A percentile compares a stretch with the other conserved stretches of the same genome.
Conservation (phyloP, 768 basidiomycete species). For the Panellus pusillus region DNA sequence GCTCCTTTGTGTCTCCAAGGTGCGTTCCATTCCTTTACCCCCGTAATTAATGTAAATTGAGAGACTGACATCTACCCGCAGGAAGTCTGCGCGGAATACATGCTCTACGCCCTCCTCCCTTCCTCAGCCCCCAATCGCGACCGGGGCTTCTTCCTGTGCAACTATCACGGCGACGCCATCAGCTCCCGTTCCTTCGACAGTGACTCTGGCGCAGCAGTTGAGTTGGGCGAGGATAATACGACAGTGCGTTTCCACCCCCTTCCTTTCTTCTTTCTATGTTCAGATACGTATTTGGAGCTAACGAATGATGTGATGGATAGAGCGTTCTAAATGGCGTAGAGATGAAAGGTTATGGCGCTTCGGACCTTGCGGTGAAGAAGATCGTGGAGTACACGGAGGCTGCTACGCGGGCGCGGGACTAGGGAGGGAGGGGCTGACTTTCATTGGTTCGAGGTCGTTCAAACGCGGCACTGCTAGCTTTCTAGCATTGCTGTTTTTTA, state of each 20-base stretch:
- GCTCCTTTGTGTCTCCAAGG: slow-evolving; percentile 9
- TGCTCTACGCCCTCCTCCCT: slow-evolving; percentile 22
- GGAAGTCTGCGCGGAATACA: slow-evolving; percentile 19
- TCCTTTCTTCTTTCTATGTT: too few species aligned
- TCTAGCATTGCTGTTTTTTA: too few species aligned
- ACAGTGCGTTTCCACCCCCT: slow-evolving; percentile 2
- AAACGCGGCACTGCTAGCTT: too few species aligned
- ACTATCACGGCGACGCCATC: slow-evolving; percentile 1
- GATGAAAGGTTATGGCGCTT: slow-evolving; percentile 14
- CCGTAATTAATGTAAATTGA: background rate
- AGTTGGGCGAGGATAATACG: background rate
- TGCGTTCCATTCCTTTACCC: background rate
- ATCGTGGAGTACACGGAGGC: slow-evolving; percentile 10
- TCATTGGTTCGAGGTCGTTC: too few species aligned
- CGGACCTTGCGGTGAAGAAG: slow-evolving; percentile 9
- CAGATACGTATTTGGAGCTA: background rate
- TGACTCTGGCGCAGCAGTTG: background rate
- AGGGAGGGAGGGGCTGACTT: too few species aligned
- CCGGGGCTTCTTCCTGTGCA: slow-evolving; percentile 11
- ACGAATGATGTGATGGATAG: background rate
- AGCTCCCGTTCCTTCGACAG: slow-evolving; percentile 8
- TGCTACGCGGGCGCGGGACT: background rate
- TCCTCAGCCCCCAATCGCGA: background rate
- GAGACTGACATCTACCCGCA: background rate
- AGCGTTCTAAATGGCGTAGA: slow-evolving; percentile 11